Conservation (phyloP, 345 rosid genomes). For the Citrus cavaleriei region DNA sequence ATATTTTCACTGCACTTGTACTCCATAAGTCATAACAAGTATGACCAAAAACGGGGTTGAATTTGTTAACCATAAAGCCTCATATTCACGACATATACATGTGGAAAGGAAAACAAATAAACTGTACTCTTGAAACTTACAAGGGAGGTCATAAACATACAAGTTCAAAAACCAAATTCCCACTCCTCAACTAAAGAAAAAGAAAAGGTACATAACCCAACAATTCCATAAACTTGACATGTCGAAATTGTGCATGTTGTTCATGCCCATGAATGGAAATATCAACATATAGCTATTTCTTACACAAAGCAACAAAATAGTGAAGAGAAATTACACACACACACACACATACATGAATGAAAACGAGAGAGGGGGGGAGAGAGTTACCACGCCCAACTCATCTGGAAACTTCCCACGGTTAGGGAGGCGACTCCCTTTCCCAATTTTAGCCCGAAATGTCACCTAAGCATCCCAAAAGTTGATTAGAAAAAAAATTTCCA, state of each 20-base stretch:
- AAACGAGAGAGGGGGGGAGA: neutral
- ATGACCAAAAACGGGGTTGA: neutral
- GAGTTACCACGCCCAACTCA: constrained; percentile 86
- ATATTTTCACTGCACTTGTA: neutral
- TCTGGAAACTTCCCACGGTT: constrained; percentile 73
- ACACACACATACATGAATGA: too few species aligned
- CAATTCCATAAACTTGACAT: neutral
- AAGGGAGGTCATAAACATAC: neutral
- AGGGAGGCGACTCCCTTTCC: constrained; percentile 53
- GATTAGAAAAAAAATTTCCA: constrained; percentile 10
- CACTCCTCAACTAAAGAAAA: neutral
- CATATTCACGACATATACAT: neutral
- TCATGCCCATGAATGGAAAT: neutral
- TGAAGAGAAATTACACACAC: neutral
- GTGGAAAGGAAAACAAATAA: neutral
- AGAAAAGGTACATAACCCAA: neutral
- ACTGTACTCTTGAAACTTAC: neutral
- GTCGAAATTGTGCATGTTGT: neutral
- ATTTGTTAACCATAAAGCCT: neutral
- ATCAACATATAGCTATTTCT: neutral
- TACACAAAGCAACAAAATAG: neutral
- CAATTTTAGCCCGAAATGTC: constrained; percentile 96
- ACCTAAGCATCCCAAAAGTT: constrained; percentile 47
- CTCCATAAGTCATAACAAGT: neutral
- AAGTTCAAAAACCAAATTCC: neutral